A percentile compares a stretch with the other conserved stretches of the same genome.
Conservation (phyloP, 192 early-diverging fungal genomes). For the Podila clonocystis region DNA sequence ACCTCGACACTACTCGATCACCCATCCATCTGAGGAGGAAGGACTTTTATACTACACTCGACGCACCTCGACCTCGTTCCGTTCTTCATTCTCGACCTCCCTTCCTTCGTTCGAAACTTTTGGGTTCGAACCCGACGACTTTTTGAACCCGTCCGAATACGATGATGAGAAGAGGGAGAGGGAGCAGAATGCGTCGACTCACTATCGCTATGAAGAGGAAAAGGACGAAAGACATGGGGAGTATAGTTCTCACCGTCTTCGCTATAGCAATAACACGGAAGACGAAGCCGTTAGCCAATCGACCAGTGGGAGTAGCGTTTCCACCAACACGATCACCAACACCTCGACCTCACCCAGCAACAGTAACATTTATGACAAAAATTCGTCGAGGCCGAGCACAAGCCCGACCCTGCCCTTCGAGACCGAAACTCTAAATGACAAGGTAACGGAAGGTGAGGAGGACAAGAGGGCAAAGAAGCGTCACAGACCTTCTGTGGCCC, state of each 20-base stretch:
- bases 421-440: slow-evolving; percentile 11
- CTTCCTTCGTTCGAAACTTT: slow-evolving; percentile 21
- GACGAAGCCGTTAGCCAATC: neutral
- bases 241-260: neutral
- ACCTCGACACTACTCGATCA: neutral
- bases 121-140: slow-evolving; percentile 20
- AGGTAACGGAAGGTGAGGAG: neutral
- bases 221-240: neutral
- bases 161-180: neutral
- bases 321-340: neutral
- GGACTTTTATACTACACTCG: neutral
- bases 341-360: neutral
- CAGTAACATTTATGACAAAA: neutral
- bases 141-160: slow-evolving; percentile 6
- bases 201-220: neutral
- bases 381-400: neutral
- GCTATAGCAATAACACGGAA: neutral
- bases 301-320: no score
- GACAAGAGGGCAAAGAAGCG: neutral
- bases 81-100: slow-evolving; percentile 17
- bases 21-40: neutral
- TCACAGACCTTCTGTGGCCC: neutral
- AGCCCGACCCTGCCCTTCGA: slow-evolving; percentile 10
- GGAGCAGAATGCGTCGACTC: no score
- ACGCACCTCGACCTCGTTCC: slow-evolving; percentile 22